A percentile compares a stretch with the other conserved stretches of the same genome.
phyloP scores from a whole-genome alignment of 371 early-diverging fungal genomes.

The Sporodiniella umbellata region DNA sequence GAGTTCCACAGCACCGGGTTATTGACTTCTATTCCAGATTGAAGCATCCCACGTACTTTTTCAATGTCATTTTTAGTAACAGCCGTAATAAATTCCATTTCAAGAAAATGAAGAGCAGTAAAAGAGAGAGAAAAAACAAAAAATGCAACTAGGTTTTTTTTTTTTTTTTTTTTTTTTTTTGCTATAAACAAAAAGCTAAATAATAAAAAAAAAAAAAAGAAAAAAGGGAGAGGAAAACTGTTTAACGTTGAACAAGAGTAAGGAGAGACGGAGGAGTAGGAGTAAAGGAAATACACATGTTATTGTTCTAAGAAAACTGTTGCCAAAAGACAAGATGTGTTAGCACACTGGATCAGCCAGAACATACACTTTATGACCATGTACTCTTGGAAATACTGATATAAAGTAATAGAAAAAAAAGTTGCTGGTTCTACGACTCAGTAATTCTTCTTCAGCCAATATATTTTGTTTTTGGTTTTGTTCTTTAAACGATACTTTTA shows the following conservation, averaged over 20 bases:
- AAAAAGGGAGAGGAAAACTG: neutral
- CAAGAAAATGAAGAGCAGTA: slow-evolving; percentile 4
- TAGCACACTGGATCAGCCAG: no score
- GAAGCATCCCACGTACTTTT: slow-evolving; percentile 38
- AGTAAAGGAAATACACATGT: neutral
- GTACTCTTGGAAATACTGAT: no score
- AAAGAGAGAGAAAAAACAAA: slow-evolving; percentile 6
- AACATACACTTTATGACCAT: no score
- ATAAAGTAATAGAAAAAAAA: no score
- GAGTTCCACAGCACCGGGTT: slow-evolving; percentile 51
- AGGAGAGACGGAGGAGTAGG: neutral
- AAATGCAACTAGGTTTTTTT: no score
- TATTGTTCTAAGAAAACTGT: neutral
- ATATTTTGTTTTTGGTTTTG: no score
- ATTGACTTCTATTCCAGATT: slow-evolving; percentile 52
- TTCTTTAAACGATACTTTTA: no score
- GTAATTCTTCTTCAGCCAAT: no score
- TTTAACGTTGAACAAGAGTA: slow-evolving; percentile 2
- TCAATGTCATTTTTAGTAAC: slow-evolving; percentile 52
- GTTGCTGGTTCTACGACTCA: no score
- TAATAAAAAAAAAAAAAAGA: no score
- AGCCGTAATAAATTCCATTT: slow-evolving; percentile 50
- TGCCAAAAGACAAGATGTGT: no score
- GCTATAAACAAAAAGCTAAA: no score
- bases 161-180: slow-evolving; percentile 1